Base-by-base conservation (phyloP, 371 early-diverging fungal genomes). In the Mucor saturninus region DNA sequence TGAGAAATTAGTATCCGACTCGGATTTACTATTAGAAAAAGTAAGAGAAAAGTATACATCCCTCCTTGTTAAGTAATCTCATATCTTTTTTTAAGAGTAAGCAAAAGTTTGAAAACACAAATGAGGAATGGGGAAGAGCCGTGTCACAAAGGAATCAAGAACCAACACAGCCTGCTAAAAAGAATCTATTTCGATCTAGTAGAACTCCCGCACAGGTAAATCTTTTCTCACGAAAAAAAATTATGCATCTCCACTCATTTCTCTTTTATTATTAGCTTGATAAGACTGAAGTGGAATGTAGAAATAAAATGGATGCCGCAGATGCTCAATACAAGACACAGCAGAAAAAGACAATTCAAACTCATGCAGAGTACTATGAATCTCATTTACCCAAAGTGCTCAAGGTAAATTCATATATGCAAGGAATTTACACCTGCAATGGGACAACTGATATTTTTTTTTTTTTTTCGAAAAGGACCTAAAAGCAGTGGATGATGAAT, bases 121-220 rank as follows among this genome's bases (percentile, higher is more conserved):
- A 89, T 28, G 92, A 91, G 62, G 93, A 92, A 45, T 92, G 92
- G 93, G 91, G 93, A 60, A 80, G 86, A 11, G 77, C 91, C 5
- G 81, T 92, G 30, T 68, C 88, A 32, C 86, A 89, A 77, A 84
- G 87, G 69, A 82, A 80, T 61, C 77, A 79, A 61, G 84, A 88
- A 55, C 77, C 86, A 13, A 40, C 77, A 9, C 70, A 75, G 21
- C 60, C 77, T 39, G 54, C 75, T 38, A 77, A 86, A 71, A 86
- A 86, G 68, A 80, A 76, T 29, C 59, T 86, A 37, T 85, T 88
- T 64, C 74, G 81, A 59, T 79, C 80, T 45, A 76, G 76, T 56
- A 75, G 83, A 58, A 83, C 83, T 6, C 73, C 77, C 15, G 75
- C 75, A 11, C 84, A 87, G 80, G 85, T 83, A 71, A 54, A 40